Conservation (phyloP, 2,329 filamentous ascomycete species). For the Phialemoniopsis sp. region DNA sequence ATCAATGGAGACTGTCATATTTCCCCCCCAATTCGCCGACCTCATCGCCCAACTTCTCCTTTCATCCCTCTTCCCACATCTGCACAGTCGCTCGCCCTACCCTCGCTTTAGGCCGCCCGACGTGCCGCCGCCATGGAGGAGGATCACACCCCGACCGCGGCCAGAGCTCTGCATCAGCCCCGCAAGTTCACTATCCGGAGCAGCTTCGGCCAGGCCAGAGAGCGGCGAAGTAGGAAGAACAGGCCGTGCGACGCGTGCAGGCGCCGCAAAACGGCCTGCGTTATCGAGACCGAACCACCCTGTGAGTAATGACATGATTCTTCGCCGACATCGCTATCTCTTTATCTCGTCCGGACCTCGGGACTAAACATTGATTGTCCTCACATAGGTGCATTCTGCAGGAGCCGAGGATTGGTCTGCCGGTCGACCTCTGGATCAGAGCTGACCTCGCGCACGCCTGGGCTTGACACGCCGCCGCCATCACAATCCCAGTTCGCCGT, state of each 20-base stretch:
- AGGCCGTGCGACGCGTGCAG: constrained; percentile 11
- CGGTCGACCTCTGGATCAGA: constrained; percentile 14
- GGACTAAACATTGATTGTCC: no score
- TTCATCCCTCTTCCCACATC: no score
- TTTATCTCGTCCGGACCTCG: no score
- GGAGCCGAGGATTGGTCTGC: constrained; percentile 15
- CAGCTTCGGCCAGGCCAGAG: constrained; percentile 7
- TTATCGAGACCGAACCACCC: constrained; percentile 8
- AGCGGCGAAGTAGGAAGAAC: constrained; percentile 11
- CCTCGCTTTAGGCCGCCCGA: no score
- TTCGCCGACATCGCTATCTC: no score
- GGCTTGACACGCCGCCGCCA: no score
- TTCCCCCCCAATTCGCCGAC: no score
- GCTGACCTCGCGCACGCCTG: no score
- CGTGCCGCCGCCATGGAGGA: background rate
- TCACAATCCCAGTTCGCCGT: no score
- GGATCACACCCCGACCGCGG: background rate
- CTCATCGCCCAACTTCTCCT: no score
- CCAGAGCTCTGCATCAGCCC: constrained; percentile 4
- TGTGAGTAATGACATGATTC: constrained; percentile 4
- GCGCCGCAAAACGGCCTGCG: constrained; percentile 10
- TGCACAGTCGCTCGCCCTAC: no score
- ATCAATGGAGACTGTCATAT: no score
- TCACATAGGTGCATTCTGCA: constrained; percentile 18
- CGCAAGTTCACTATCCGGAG: constrained; percentile 10